Base-by-base conservation (phyloP, 345 rosid species). In the Eucalyptus camaldulensis region DNA sequence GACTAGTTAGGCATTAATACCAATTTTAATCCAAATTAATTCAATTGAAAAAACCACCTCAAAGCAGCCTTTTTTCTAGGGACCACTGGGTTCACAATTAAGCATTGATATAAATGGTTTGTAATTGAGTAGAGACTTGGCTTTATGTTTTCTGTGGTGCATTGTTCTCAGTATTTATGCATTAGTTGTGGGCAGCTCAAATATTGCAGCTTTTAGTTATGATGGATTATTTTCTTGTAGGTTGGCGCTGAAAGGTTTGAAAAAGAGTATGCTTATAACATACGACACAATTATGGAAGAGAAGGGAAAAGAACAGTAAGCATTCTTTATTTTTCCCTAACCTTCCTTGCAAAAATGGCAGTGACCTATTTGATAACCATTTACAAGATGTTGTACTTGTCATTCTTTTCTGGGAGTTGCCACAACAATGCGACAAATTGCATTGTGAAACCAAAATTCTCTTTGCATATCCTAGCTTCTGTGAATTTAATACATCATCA, bases 241-340 rank as follows among this genome's bases (percentile, higher is more conserved):
- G 97, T 95, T 89, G 98, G 98, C 33, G 92, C 96, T 88, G 99
- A 98, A 94, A 95, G 93, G 92, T 98, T 98, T 88, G 98, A 96
- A 92, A 97, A 95, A 92, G 98, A 97, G 91, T 96, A 98, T 90
- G 98, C 98, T 49, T 98, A 96, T 91, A 51, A 90, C 93, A 95
- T 98, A 88, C 98, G 98, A 50, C 99, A 98, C 92, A 96, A 94
- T 92, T 97, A 95, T 90, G 99, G 99, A 92, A 97, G 90, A 92
- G 98, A 97, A 92, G 99, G 99, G 90, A 98, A 98, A 92, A 94
- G 98, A 94, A 95, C 95, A 14, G 99, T 98, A 92, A 94, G 98
- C 86, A 87, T 17, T 89, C 88, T 44, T 76, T 17, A 88, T 87
- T 29, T 72, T 88, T 85, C 80, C 29, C 24, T 87, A 62, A 40